Base-by-base conservation (phyloP, 2,329 filamentous ascomycete genomes). In the Colletotrichum somersetense region DNA sequence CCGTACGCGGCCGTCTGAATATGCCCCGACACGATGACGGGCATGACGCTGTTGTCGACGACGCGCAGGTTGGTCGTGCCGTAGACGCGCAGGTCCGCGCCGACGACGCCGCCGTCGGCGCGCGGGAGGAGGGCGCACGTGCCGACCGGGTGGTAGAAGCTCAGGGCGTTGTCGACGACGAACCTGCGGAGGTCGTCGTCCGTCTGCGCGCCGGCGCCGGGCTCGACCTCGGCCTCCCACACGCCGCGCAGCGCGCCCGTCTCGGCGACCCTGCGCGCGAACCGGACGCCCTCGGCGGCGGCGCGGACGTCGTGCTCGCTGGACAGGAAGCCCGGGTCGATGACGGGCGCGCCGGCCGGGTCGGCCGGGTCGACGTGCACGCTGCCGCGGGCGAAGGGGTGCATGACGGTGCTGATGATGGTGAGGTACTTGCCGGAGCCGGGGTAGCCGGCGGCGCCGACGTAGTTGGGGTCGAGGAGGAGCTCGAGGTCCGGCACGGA, bases 1-100 rank as follows among this genome's bases (percentile, higher is more conserved):
- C 85, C 87, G 72, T 89, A 89, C 1, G 88, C 84, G 0, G 84
- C 83, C 33, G 85, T 86, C 75, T 88, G 86, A 23, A 87, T 86
- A 11, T 87, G 81, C 0, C 75, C 85, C 79, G 78, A 86, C 79
- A 70, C 83, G 78, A 80, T 83, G 79, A 86, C 79, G 2, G 86
- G 86, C 40, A 88, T 83, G 23, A 87, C 77, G 18, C 83, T 85
- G 0, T 84, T 85, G 77, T 88, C 86, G 3, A 83, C 83, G 5
- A 88, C 81, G 3, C 86, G 81, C 8, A 88, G 80, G 52, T 84
- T 84, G 48, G 81, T 80, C 8, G 86, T 79, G 0, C 85, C 86
- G 66, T 88, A 83, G 0, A 89, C 86, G 56, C 80, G 82, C 0
- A 88, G 53, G 53, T 69, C 56, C 3, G 80, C 72, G 62, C 81